A percentile compares a stretch with the other conserved stretches of the same genome.
Evolutionary conservation across 495 filamentous ascomycete genomes (phyloP).

Genomic region (Penicillium psychrofluorescens): DNA sequence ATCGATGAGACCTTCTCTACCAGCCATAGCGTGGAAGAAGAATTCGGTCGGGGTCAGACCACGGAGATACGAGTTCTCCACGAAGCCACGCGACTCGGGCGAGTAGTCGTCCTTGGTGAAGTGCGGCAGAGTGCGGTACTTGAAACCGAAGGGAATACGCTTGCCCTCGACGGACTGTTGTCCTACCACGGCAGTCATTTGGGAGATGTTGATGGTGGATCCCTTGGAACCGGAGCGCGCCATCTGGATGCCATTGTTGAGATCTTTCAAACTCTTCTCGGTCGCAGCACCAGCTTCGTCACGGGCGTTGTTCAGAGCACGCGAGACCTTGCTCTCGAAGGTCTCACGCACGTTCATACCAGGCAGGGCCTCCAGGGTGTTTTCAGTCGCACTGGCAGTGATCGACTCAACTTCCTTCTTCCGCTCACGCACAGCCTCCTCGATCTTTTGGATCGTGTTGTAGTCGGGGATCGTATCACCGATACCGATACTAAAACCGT

Average conservation of each 20-base stretch:
- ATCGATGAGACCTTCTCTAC: conserved; percentile 99
- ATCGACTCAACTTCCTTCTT: conserved; percentile 73
- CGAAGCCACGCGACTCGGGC: conserved; percentile 92
- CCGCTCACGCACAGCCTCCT: conserved; percentile 65
- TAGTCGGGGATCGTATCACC: conserved; percentile 94
- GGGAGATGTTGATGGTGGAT: conserved; percentile 96
- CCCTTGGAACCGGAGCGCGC: conserved; percentile 94
- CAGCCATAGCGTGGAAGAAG: conserved; percentile 99
- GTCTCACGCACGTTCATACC: conserved; percentile 98
- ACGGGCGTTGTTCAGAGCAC: conserved; percentile 88
- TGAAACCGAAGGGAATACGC: conserved; percentile 99
- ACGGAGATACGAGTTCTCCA: conserved; percentile 97
- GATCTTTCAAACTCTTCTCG: conserved; percentile 83
- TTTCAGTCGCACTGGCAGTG: conserved; percentile 70
- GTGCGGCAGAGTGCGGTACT: conserved; percentile 93
- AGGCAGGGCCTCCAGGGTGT: conserved; percentile 77
- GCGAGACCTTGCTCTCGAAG: conserved; percentile 92
- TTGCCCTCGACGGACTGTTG: conserved; percentile 98
- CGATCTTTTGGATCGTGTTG: conserved; percentile 72
- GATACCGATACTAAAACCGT: conserved; percentile 97
- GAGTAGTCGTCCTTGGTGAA: conserved; percentile 99
- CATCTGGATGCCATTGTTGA: conserved; percentile 95
- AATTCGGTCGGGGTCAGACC: conserved; percentile 94
- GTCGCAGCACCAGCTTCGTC: conserved; percentile 91
- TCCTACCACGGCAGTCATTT: conserved; percentile 96